These are phyloP conservation scores for Prinsepia uniflora DNA, from an alignment of 306 rosid genomes.

Conservation along the genomic window DNA sequence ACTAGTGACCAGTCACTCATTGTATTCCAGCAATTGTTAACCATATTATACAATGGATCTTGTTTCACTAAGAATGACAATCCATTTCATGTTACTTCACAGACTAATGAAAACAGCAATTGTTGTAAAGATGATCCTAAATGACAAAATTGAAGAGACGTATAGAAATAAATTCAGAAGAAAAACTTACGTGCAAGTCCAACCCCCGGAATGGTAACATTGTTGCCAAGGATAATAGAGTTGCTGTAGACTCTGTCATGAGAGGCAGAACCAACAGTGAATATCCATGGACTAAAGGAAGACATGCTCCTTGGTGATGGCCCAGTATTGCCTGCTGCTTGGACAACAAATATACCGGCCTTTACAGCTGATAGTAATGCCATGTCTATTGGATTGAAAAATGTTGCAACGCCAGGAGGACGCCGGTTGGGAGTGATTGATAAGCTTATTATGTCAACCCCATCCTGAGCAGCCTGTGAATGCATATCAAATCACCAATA, in stretches of 20 bases:
- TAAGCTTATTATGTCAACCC: conserved; percentile 83
- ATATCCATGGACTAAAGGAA: conserved; percentile 98
- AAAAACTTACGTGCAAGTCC: conserved; percentile 84
- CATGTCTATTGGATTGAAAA: conserved; percentile 98
- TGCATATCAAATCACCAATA: conserved; percentile 6
- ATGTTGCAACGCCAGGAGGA: conserved; percentile 94
- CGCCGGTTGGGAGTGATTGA: conserved; percentile 95
- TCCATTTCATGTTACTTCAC: conserved; percentile 1
- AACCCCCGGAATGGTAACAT: conserved; percentile 65
- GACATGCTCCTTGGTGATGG: conserved; percentile 92
- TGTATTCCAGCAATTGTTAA: neutral
- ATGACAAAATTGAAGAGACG: neutral
- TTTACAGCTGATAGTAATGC: conserved; percentile 87
- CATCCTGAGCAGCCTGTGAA: conserved; percentile 92
- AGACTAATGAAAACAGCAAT: conserved; percentile 4
- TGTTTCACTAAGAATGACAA: conserved; percentile 5
- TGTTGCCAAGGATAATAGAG: conserved; percentile 85
- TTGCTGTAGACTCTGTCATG: conserved; percentile 81
- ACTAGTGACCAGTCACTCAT: too few species aligned
- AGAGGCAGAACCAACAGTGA: conserved; percentile 84
- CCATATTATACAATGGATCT: neutral
- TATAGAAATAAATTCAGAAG: conserved; percentile 17
- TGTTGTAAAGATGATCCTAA: neutral
- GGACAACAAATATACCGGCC: conserved; percentile 91
- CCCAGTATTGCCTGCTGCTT: conserved; percentile 98